Evolutionary conservation across 1,284 basidiomycete species (phyloP).

Genomic region (Athelia sp.): DNA sequence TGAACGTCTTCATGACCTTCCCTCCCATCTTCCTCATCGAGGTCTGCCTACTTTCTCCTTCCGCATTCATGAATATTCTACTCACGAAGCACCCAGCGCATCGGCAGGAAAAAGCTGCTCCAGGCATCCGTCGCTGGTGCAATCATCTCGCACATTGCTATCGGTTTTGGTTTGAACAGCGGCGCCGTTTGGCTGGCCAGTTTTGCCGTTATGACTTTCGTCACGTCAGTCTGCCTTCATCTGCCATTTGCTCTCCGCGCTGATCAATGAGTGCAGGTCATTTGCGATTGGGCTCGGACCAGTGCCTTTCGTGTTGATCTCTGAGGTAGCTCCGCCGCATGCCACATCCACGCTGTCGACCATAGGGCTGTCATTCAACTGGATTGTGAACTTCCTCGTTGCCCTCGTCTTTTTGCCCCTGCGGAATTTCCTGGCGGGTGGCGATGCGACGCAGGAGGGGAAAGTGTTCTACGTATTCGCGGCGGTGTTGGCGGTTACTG

Average conservation of each 20-base stretch:
- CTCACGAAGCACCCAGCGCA: conserved; percentile 34
- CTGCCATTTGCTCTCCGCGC: conserved; percentile 1
- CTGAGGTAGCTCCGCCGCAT: conserved; percentile 83
- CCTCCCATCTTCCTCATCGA: conserved; percentile 85
- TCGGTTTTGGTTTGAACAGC: conserved; percentile 71
- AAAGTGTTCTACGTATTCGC: conserved; percentile 82
- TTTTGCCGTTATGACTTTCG: conserved; percentile 76
- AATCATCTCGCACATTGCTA: conserved; percentile 57
- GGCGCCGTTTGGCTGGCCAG: conserved; percentile 61
- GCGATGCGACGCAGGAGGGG: conserved; percentile 65
- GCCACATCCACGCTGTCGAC: conserved; percentile 84
- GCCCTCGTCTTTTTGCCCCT: conserved; percentile 81
- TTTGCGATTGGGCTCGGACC: conserved; percentile 92
- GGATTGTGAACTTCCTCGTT: conserved; percentile 80
- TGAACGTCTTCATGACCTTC: conserved; percentile 79
- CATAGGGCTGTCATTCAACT: conserved; percentile 80
- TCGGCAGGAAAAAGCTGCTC: conserved; percentile 61
- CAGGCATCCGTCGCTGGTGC: conserved; percentile 58
- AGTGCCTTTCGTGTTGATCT: conserved; percentile 87
- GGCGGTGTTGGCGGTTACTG: conserved; percentile 34
- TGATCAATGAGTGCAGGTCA: conserved; percentile 34
- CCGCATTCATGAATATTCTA: conserved; percentile 3
- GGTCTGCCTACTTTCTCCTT: conserved; percentile 33
- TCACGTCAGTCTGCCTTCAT: conserved; percentile 55
- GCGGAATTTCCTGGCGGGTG: conserved; percentile 65